Evolutionary conservation across 2,329 filamentous ascomycete genomes (phyloP).

Genomic region (Aspergillus brasiliensis): DNA sequence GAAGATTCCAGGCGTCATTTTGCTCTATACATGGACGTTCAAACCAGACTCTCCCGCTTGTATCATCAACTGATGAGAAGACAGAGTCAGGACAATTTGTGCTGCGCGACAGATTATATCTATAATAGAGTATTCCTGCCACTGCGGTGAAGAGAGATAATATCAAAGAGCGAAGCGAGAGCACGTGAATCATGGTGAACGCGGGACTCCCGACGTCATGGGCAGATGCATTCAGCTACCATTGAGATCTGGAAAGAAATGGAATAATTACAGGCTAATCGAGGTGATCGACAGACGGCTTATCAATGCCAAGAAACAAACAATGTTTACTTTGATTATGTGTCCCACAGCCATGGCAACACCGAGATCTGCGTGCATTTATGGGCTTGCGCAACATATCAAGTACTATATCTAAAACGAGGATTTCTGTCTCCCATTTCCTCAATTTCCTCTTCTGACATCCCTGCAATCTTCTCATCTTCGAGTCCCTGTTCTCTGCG

Average conservation of each 20-base stretch:
- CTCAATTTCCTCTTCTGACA: slow-evolving; percentile 45
- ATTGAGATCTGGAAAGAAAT: background rate
- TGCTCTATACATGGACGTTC: slow-evolving; percentile 7
- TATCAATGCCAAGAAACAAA: background rate
- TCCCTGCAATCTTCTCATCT: slow-evolving; percentile 41
- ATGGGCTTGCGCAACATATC: slow-evolving; percentile 10
- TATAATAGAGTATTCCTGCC: slow-evolving; percentile 12
- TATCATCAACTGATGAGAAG: slow-evolving; percentile 12
- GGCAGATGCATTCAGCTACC: background rate
- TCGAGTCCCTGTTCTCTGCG: slow-evolving; percentile 38
- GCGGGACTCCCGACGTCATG: background rate
- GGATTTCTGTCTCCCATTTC: slow-evolving; percentile 49
- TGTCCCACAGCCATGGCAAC: background rate
- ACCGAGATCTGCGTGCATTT: background rate
- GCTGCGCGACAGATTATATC: background rate
- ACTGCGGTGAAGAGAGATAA: slow-evolving; percentile 16
- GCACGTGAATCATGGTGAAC: slow-evolving; percentile 9
- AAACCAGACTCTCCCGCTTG: slow-evolving; percentile 27
- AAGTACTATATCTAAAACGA: slow-evolving; percentile 43
- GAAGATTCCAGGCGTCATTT: slow-evolving; percentile 49
- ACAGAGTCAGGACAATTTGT: background rate
- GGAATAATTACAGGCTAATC: background rate
- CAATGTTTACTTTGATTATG: background rate
- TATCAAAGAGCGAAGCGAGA: slow-evolving; percentile 1
- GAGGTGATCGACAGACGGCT: background rate